Evolutionary conservation across 2,329 filamentous ascomycete species (phyloP).

Genomic region (Huntiella bhutanensis): DNA sequence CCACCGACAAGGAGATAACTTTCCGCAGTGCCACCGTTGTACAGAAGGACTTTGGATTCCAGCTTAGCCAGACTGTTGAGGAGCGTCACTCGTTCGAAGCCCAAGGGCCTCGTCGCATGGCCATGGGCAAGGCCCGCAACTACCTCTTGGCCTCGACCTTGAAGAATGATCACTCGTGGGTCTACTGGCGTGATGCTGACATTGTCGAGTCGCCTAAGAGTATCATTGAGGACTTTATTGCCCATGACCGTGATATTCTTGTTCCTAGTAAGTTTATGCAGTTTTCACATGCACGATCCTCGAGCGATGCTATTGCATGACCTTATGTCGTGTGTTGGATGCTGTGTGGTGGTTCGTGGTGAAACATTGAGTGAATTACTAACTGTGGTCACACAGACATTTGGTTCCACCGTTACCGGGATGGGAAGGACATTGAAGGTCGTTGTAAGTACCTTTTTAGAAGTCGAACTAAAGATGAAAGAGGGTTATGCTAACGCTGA

Average conservation of each 20-base stretch:
- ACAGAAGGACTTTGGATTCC: conserved; percentile 74
- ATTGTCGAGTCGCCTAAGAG: conserved; percentile 75
- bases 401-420: conserved; percentile 79
- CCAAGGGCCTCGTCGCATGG: conserved; percentile 76
- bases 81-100: conserved; percentile 72
- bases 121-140: conserved; percentile 78
- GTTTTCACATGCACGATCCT: not conserved
- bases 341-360: not conserved
- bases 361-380: conserved; percentile 1
- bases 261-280: conserved; percentile 63
- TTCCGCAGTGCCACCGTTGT: conserved; percentile 75
- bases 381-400: conserved; percentile 41
- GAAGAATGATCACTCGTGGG: conserved; percentile 92
- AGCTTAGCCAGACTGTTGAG: conserved; percentile 58
- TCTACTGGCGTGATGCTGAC: conserved; percentile 96
- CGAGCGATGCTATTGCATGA: not conserved
- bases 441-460: conserved; percentile 45
- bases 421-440: conserved; percentile 75
- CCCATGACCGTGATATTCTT: conserved; percentile 79
- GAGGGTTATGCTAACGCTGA: conserved; percentile 13
- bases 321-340: not conserved
- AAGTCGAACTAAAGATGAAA: not conserved
- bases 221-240: conserved; percentile 88
- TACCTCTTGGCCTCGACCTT: conserved; percentile 70
- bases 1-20: conserved; percentile 50